These are phyloP conservation scores for Sclerotinia spermophila DNA, from an alignment of 2,329 filamentous ascomycete species.

Conservation along the genomic window DNA sequence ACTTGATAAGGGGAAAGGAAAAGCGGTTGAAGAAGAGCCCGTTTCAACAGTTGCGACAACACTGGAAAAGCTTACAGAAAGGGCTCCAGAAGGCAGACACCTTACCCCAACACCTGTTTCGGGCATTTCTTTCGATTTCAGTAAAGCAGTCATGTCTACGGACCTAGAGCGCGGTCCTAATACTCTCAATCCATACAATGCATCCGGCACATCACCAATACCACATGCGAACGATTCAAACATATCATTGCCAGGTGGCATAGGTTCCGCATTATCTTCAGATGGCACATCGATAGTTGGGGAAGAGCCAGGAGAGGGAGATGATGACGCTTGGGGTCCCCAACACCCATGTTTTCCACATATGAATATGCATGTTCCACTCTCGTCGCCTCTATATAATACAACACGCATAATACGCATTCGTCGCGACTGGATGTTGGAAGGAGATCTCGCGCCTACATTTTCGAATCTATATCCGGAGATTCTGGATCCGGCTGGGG, in stretches of 20 bases:
- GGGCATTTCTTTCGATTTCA: constrained; percentile 31
- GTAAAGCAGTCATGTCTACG: constrained; percentile 30
- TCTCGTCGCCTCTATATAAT: constrained; percentile 68
- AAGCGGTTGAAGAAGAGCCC: constrained; percentile 24
- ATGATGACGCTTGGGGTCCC: constrained; percentile 80
- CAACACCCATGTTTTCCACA: constrained; percentile 94
- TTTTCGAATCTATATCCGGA: constrained; percentile 96
- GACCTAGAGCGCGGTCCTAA: constrained; percentile 36
- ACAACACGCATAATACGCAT: constrained; percentile 89
- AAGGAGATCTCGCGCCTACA: constrained; percentile 85
- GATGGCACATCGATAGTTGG: constrained; percentile 36
- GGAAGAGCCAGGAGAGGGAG: constrained; percentile 44
- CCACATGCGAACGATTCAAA: constrained; percentile 24
- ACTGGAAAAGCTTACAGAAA: constrained; percentile 15
- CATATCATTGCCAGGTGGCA: constrained; percentile 30
- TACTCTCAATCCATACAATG: constrained; percentile 26
- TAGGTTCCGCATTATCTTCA: constrained; percentile 35
- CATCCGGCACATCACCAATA: constrained; percentile 28
- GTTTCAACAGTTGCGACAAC: constrained; percentile 14
- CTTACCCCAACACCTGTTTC: constrained; percentile 18
- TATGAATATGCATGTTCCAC: constrained; percentile 82
- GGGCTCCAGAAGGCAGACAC: constrained; percentile 18
- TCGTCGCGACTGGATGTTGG: constrained; percentile 83
- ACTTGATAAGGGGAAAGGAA: constrained; percentile 35
- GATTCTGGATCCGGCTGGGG: constrained; percentile 78